These are phyloP conservation scores for Dipodascopsis uninucleata DNA, from an alignment of 805 yeast species.

Conservation along the genomic window DNA sequence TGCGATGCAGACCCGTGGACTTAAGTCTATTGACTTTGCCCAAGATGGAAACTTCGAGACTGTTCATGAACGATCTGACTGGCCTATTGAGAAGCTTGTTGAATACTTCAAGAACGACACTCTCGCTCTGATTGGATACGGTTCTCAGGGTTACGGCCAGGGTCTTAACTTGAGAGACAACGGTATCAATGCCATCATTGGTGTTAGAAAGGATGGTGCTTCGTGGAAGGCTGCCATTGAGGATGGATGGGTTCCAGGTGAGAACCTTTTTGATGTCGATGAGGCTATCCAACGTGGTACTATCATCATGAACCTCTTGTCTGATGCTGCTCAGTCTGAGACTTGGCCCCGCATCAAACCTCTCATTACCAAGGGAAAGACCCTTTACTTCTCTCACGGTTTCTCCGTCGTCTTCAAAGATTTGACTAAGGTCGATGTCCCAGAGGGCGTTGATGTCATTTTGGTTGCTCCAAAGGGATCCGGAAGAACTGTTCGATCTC, in stretches of 20 bases:
- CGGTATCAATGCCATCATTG: constrained; percentile 94
- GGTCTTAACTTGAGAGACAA: constrained; percentile 99
- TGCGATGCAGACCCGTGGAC: constrained; percentile 74
- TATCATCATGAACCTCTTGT: constrained; percentile 92
- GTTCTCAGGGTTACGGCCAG: constrained; percentile 99
- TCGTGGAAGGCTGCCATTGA: constrained; percentile 99
- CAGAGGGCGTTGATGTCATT: constrained; percentile 91
- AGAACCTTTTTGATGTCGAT: constrained; percentile 89
- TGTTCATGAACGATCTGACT: constrained; percentile 96
- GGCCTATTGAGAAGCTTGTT: constrained; percentile 96
- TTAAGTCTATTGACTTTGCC: constrained; percentile 94
- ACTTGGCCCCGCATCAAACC: constrained; percentile 90
- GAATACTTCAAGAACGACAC: constrained; percentile 98
- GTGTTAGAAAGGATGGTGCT: constrained; percentile 98
- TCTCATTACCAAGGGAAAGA: constrained; percentile 91
- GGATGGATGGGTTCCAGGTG: constrained; percentile 99
- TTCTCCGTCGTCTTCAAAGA: constrained; percentile 99
- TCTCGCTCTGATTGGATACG: constrained; percentile 96
- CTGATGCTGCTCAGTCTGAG: constrained; percentile 99
- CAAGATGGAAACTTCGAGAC: constrained; percentile 75
- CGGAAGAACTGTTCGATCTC: constrained; percentile 98
- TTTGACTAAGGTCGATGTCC: constrained; percentile 93
- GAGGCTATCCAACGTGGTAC: constrained; percentile 94
- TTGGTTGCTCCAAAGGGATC: constrained; percentile 99
- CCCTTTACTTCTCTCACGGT: constrained; percentile 98